These are phyloP conservation scores for Casuarina equisetifolia DNA, from an alignment of 306 rosid genomes.

Conservation along the genomic window DNA sequence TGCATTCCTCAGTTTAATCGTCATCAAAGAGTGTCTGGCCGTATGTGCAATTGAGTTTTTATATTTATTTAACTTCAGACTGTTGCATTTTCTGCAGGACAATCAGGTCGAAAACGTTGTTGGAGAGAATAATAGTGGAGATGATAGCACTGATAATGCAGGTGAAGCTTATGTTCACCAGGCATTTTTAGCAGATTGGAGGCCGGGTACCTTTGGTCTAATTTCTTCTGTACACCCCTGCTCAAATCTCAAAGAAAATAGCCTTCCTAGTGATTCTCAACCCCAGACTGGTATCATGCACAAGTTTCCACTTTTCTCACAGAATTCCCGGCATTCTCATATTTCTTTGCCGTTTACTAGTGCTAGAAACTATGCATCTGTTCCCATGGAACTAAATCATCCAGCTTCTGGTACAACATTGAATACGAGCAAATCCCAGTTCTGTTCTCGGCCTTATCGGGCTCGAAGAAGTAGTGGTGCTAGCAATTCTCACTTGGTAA, in stretches of 20 bases:
- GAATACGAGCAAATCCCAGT: conserved; percentile 40
- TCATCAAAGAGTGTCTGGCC: not conserved
- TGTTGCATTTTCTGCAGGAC: conserved; percentile 49
- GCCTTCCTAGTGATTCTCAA: conserved; percentile 40
- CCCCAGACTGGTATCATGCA: conserved; percentile 41
- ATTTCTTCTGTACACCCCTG: conserved; percentile 38
- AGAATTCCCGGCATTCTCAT: conserved; percentile 44
- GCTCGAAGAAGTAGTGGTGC: conserved; percentile 39
- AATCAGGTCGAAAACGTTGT: conserved; percentile 52
- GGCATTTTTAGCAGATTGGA: conserved; percentile 91
- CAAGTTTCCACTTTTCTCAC: conserved; percentile 38
- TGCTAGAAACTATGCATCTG: conserved; percentile 38
- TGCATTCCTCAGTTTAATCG: not conserved
- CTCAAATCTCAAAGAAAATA: conserved; percentile 42
- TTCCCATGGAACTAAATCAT: conserved; percentile 36
- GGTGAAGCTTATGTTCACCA: conserved; percentile 67
- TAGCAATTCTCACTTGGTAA: conserved; percentile 57
- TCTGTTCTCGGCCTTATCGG: conserved; percentile 53
- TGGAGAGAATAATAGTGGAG: conserved; percentile 35
- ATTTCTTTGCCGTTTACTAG: conserved; percentile 40
- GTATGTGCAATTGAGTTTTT: conserved; percentile 21
- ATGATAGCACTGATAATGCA: conserved; percentile 50
- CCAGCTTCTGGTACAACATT: conserved; percentile 32
- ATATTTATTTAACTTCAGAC: conserved; percentile 25
- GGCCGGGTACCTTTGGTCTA: conserved; percentile 46